These are phyloP conservation scores for Nothophoma quercina DNA, from an alignment of 2,329 filamentous ascomycete genomes.

Conservation along the genomic window DNA sequence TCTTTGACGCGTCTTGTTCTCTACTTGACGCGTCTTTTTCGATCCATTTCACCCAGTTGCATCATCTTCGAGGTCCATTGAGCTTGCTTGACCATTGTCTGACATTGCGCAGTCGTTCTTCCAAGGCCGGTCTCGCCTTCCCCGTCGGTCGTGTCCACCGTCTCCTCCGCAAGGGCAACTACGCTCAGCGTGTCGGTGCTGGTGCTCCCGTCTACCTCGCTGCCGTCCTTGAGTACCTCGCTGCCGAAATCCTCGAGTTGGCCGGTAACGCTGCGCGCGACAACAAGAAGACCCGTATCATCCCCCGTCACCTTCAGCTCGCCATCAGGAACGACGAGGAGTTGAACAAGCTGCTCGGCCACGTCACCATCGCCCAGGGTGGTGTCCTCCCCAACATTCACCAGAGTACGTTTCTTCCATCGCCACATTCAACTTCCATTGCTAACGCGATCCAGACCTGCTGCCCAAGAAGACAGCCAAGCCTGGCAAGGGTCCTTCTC, in stretches of 20 bases:
- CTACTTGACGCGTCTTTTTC: constrained; percentile 36
- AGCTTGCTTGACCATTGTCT: constrained; percentile 25
- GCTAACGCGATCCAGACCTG: constrained; percentile 73
- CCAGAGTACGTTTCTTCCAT: constrained; percentile 75
- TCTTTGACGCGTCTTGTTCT: constrained; percentile 20
- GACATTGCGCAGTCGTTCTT: constrained; percentile 78
- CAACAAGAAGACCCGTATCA: constrained; percentile 99
- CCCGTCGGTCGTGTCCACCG: constrained; percentile 99
- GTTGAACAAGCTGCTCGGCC: constrained; percentile 96
- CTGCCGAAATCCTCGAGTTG: constrained; percentile 98
- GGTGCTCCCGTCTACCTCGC: constrained; percentile 97
- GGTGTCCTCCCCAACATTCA: constrained; percentile 97
- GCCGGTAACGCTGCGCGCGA: constrained; percentile 98
- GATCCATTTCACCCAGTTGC: constrained; percentile 22
- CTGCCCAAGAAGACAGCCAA: constrained; percentile 99
- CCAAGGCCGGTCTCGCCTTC: constrained; percentile 99
- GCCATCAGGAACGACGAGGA: constrained; percentile 99
- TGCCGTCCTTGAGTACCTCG: constrained; percentile 97
- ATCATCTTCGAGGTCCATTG: constrained; percentile 19
- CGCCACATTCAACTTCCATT: constrained; percentile 12
- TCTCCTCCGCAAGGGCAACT: constrained; percentile 99
- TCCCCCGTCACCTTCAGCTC: constrained; percentile 97
- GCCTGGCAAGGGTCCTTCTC: constrained; percentile 88
- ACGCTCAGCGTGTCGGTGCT: constrained; percentile 98
- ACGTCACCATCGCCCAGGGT: constrained; percentile 96